Evolutionary conservation across 1,284 basidiomycete species (phyloP), one percentile per base, ranked within the genome.

Genomic region (Cutaneotrichosporon cyanovorans): DNA sequence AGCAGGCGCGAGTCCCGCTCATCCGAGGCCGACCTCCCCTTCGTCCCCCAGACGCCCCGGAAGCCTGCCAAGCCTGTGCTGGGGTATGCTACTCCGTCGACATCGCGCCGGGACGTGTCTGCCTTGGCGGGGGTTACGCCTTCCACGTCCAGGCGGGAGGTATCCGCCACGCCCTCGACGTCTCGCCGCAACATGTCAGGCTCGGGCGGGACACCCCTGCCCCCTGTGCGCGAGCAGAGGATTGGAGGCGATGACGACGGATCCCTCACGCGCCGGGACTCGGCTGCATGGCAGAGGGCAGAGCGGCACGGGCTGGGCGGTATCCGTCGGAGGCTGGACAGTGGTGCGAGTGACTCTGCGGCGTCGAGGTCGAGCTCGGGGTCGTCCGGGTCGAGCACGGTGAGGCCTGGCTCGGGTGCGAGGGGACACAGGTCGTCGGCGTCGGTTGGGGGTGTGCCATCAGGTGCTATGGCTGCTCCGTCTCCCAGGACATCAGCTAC

Each of bases 21-120:
- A 31, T 8, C 30, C 9, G 15, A 31, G 30, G 30, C 12, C 37
- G 41, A 42, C 38, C 51, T 69, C 12, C 55, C 63, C 4, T 69
- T 69, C 44, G 55, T 67, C 5, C 68, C 68, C 2, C 56, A 61
- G 55, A 69, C 68, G 11, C 68, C 68, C 2, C 48, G 57, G 23
- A 66, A 66, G 45, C 56, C 53, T 14, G 49, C 58, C 14, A 60
- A 62, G 43, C 68, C 65, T 3, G 48, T 50, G 21, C 57, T 69
- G 1, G 68, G 68, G 4, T 68, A 61, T 42, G 55, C 62, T 18
- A 69, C 68, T 1, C 68, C 68, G 0, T 32, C 31, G 11, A 19
- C 43, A 15, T 36, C 58, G 1, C 55, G 58, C n/a, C 50, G 60
- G 4, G 46, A 56, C 23, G 49, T 48, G 11, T 58, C 58, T 0